A percentile compares a stretch with the other conserved stretches of the same genome.
Conservation (phyloP, 1,139 yeast genomes). For the Candida labiduridarum region DNA sequence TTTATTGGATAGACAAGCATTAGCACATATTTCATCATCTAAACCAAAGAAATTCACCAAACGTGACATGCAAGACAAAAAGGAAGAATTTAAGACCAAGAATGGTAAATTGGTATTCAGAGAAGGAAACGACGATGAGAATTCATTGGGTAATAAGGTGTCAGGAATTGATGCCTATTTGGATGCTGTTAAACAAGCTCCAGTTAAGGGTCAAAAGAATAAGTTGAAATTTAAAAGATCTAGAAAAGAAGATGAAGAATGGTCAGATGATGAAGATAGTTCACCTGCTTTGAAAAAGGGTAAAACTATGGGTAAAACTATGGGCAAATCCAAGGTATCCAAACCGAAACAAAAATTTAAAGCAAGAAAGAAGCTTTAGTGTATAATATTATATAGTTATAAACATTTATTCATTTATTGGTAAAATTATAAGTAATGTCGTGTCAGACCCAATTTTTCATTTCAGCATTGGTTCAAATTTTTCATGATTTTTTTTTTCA, state of each 20-base stretch:
- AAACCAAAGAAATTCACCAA: slow-evolving; percentile 63
- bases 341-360: slow-evolving; percentile 55
- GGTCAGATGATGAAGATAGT: slow-evolving; percentile 51
- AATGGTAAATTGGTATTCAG: slow-evolving; percentile 58
- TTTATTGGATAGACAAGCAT: slow-evolving; percentile 79
- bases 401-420: not conserved
- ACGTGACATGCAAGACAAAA: slow-evolving; percentile 46
- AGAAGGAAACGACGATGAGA: slow-evolving; percentile 45
- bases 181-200: slow-evolving; percentile 91
- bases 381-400: not conserved
- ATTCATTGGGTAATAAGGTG: slow-evolving; percentile 49
- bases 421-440: not conserved
- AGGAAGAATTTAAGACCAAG: slow-evolving; percentile 54
- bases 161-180: slow-evolving; percentile 86
- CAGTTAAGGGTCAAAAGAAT: slow-evolving; percentile 89
- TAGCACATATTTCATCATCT: slow-evolving; percentile 86
- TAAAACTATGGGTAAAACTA: slow-evolving; percentile 18
- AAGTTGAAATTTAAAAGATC: slow-evolving; percentile 82
- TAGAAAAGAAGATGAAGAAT: slow-evolving; percentile 53
- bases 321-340: slow-evolving; percentile 28
- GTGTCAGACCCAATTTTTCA: not conserved
- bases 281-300: slow-evolving; percentile 17
- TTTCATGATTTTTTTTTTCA: slow-evolving; percentile 3
- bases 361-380: slow-evolving; percentile 55
- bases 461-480: not conserved